Evolutionary conservation across 179 eudicot species (phyloP), one percentile per base, ranked within the genome.

Genomic region (Camellia oleifera): DNA sequence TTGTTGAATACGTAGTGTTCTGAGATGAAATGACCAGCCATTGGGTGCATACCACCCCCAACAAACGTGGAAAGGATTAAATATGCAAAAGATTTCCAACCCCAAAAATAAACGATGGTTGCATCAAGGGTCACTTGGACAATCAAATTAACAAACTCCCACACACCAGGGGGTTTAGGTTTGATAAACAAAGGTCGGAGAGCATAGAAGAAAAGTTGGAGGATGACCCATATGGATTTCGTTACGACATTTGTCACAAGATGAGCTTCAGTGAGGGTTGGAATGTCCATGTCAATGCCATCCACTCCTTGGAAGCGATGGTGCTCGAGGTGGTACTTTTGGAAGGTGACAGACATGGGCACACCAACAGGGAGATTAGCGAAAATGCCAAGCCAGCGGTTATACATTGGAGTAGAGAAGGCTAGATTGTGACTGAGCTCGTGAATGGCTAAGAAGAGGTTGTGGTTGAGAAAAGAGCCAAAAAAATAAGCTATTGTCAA

Each of bases 341-440:
- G 99, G 93, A 95, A 95, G 74, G 99, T 95, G 84, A 95, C 83
- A 5, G 99, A 94, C 98, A 95, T 92, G 40, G 99, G 98, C 14
- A 95, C 98, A 7, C 99, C 98, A 15, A 95, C 87, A 65, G 99
- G 99, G 40, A 95, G 97, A 88, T 95, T 95, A 6, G 99, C 99
- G 3, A 95, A 91, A 48, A 95, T 95, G 17, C 99, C 98, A 9
- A 95, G 97, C 91, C 95, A 94, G 0, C 94, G 94, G 83, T 95
- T 95, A 91, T 91, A 83, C 66, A 89, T 83, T 13, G 99, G 99
- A 14, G 92, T 92, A 20, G 90, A 89, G 89, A 95, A 95, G 82
- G 99, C 99, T n/a, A 95, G 95, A 86, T 94, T 95, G 89, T 95
- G 98, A 76, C 95, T 91, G 18, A 95, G 95, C 83, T 95, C 99